A percentile compares a stretch with the other conserved stretches of the same genome.
These are phyloP conservation scores for Medicago arabica DNA, from an alignment of 306 rosid species.

Conservation along the genomic window DNA sequence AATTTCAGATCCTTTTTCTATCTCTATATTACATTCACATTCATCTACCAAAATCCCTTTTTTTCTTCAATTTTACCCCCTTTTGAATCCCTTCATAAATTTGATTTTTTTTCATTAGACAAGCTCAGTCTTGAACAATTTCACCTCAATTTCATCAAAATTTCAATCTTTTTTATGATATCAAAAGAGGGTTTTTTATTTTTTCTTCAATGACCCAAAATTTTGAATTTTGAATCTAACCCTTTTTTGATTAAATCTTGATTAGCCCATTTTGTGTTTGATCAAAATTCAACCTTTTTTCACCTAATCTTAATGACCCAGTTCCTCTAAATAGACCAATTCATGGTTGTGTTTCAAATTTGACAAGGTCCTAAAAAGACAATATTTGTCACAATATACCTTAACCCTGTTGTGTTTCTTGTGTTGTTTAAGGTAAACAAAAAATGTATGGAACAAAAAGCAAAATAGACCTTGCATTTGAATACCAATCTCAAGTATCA, in stretches of 20 bases:
- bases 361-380: conserved; percentile 43
- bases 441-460: conserved; percentile 80
- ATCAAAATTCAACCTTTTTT: conserved; percentile 36
- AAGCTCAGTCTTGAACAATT: conserved; percentile 40
- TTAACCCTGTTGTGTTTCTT: conserved; percentile 1
- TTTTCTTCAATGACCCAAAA: conserved; percentile 33
- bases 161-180: conserved; percentile 37
- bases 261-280: conserved; percentile 32
- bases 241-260: conserved; percentile 43
- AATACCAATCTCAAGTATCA: conserved; percentile 80
- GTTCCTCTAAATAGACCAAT: conserved; percentile 53
- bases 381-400: background rate
- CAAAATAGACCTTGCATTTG: conserved; percentile 85
- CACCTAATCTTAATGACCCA: conserved; percentile 42
- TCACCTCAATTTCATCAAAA: conserved; percentile 33
- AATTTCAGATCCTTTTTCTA: conserved; percentile 5
- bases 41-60: conserved; percentile 41
- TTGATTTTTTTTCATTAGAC: background rate
- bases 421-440: conserved; percentile 29
- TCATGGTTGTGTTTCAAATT: conserved; percentile 53
- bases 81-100: background rate
- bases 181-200: conserved; percentile 42
- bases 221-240: conserved; percentile 24
- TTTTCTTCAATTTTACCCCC: conserved; percentile 17
- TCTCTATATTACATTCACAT: conserved; percentile 19